phyloP scores from a whole-genome alignment of 2,329 filamentous ascomycete species.

The Aspergillus sp. region DNA sequence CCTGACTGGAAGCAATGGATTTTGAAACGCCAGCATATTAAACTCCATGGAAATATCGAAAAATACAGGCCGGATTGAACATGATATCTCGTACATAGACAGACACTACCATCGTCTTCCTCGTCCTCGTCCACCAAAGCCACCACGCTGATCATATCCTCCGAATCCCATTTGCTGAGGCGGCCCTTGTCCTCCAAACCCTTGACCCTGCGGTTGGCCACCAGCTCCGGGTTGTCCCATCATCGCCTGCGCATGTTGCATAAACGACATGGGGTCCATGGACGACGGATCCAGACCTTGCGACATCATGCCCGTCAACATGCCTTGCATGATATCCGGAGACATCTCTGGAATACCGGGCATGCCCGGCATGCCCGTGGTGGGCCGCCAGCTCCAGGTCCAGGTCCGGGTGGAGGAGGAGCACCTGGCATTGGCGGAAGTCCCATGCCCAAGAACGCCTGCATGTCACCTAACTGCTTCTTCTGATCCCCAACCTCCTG shows the following conservation, averaged over 20 bases:
- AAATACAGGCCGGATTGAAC: slow-evolving; percentile 2
- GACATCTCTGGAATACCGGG: slow-evolving; percentile 44
- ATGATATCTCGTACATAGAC: slow-evolving; percentile 4
- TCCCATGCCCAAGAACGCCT: slow-evolving; percentile 48
- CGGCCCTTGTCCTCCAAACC: slow-evolving; percentile 26
- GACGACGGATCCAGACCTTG: slow-evolving; percentile 46
- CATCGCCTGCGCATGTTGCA: slow-evolving; percentile 46
- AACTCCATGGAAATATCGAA: slow-evolving; percentile 6
- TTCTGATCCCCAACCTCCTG: slow-evolving; percentile 75
- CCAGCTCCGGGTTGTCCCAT: slow-evolving; percentile 37
- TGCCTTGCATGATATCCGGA: slow-evolving; percentile 51
- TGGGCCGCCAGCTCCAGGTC: slow-evolving; percentile 17
- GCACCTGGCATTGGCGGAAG: slow-evolving; percentile 40
- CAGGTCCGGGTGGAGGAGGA: slow-evolving; percentile 20
- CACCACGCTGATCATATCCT: slow-evolving; percentile 34
- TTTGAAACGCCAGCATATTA: slow-evolving; percentile 14
- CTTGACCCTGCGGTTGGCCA: slow-evolving; percentile 28
- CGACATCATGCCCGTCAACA: slow-evolving; percentile 48
- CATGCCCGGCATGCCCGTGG: slow-evolving; percentile 26
- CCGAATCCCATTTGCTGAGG: slow-evolving; percentile 36
- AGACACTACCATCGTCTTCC: slow-evolving; percentile 31
- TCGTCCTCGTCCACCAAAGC: slow-evolving; percentile 32
- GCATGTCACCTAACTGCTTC: slow-evolving; percentile 55
- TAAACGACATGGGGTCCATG: slow-evolving; percentile 48
- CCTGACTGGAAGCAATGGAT: slow-evolving; percentile 1